phyloP scores from a whole-genome alignment of 148 eudicot species.

The Amaranthus hypochondriacus region DNA sequence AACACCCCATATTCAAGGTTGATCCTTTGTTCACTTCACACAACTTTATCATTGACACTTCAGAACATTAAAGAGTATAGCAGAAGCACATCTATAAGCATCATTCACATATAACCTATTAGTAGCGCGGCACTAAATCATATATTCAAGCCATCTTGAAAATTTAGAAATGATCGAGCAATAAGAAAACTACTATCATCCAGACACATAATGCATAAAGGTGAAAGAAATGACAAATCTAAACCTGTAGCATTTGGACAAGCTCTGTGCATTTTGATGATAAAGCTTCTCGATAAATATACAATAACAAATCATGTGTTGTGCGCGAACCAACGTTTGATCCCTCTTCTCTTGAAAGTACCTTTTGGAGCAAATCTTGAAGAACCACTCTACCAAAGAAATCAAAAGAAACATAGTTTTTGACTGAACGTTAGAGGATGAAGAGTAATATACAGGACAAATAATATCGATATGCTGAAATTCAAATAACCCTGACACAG shows the following conservation, averaged over 20 bases:
- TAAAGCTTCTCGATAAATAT: conserved; percentile 63
- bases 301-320: conserved; percentile 53
- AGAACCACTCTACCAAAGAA: conserved; percentile 59
- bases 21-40: neutral
- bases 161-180: conserved; percentile 7
- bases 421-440: conserved; percentile 4
- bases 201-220: neutral
- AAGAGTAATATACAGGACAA: neutral
- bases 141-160: conserved; percentile 3
- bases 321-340: conserved; percentile 55
- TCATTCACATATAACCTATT: neutral
- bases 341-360: conserved; percentile 46
- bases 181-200: conserved; percentile 2
- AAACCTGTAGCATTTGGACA: conserved; percentile 85
- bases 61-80: neutral
- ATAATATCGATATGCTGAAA: neutral
- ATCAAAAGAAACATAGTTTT: conserved; percentile 30
- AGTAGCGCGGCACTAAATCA: conserved; percentile 2
- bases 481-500: neutral
- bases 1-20: neutral
- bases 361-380: conserved; percentile 73
- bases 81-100: conserved; percentile 3
- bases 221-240: conserved; percentile 24
- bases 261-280: conserved; percentile 65
- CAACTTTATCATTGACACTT: neutral